Evolutionary conservation across 1,284 basidiomycete species (phyloP).

Genomic region (Trichosporon sp.): DNA sequence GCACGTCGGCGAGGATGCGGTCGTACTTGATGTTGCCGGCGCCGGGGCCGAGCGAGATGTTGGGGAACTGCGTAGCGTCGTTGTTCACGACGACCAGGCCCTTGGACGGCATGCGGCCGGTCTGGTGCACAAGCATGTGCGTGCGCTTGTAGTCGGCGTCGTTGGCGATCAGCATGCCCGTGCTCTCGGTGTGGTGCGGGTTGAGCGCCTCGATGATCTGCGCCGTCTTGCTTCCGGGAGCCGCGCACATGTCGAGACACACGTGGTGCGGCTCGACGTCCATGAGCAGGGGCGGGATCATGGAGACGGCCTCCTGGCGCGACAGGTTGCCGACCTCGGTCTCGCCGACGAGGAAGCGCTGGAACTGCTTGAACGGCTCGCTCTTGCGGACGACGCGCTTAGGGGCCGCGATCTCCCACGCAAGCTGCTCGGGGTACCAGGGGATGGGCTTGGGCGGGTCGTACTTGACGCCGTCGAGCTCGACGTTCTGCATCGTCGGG

Average conservation of each 20-base stretch:
- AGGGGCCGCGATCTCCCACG: conserved; percentile 91
- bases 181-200: conserved; percentile 43
- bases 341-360: conserved; percentile 94
- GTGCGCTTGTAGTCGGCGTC: conserved; percentile 79
- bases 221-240: conserved; percentile 81
- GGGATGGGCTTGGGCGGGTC: conserved; percentile 77
- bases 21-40: conserved; percentile 69
- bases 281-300: conserved; percentile 93
- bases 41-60: conserved; percentile 54
- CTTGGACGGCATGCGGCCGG: conserved; percentile 87
- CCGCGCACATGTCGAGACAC: conserved; percentile 99
- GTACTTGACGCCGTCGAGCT: conserved; percentile 62
- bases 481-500: conserved; percentile 67
- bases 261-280: conserved; percentile 86
- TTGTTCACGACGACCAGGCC: conserved; percentile 93
- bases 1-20: conserved; percentile 92
- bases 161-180: conserved; percentile 50
- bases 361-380: conserved; percentile 93
- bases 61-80: conserved; percentile 77
- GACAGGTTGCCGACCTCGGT: conserved; percentile 97
- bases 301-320: conserved; percentile 95
- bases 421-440: conserved; percentile 92
- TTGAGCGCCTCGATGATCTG: conserved; percentile 51
- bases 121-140: conserved; percentile 96
- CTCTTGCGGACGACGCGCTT: conserved; percentile 86